Conservation (phyloP, 1,284 basidiomycete species). For the Trichosporon asahii region DNA sequence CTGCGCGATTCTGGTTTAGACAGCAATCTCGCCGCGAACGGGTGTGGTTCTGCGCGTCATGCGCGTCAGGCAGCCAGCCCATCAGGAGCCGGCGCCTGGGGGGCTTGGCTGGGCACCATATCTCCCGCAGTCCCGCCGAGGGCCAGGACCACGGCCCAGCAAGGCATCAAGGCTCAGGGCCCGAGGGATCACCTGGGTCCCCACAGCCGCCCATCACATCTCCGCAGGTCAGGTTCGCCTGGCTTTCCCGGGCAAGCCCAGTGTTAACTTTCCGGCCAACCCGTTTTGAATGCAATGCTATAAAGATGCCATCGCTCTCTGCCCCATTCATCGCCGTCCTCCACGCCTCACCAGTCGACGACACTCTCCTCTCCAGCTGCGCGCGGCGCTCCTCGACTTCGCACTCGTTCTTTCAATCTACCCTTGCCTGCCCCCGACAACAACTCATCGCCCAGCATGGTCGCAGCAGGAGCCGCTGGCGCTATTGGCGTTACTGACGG, state of each 20-base stretch:
- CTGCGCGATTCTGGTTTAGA: background rate
- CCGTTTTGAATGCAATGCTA: background rate
- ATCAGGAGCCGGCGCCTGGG: background rate
- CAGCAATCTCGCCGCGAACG: background rate
- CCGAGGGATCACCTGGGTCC: conserved; percentile 5
- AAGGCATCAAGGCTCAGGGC: background rate
- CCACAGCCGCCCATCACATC: background rate
- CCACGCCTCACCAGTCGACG: background rate
- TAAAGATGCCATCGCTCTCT: background rate
- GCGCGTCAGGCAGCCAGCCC: background rate
- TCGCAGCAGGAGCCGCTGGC: conserved; percentile 12
- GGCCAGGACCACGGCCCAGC: background rate
- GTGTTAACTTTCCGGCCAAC: background rate
- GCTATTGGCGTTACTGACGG: conserved; percentile 5
- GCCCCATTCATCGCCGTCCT: background rate
- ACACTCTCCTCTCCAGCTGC: background rate
- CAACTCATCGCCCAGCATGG: background rate
- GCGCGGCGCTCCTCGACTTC: background rate
- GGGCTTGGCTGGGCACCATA: background rate
- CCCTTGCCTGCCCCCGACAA: background rate
- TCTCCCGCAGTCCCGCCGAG: background rate
- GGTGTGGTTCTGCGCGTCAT: background rate
- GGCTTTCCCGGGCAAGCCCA: background rate
- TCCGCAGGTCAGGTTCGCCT: background rate
- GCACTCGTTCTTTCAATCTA: background rate